Percentiles rank a stretch among this genome's conserved stretches.
phyloP scores from a whole-genome alignment of 2,329 filamentous ascomycete species.

The Pestalotiopsis sp. region DNA sequence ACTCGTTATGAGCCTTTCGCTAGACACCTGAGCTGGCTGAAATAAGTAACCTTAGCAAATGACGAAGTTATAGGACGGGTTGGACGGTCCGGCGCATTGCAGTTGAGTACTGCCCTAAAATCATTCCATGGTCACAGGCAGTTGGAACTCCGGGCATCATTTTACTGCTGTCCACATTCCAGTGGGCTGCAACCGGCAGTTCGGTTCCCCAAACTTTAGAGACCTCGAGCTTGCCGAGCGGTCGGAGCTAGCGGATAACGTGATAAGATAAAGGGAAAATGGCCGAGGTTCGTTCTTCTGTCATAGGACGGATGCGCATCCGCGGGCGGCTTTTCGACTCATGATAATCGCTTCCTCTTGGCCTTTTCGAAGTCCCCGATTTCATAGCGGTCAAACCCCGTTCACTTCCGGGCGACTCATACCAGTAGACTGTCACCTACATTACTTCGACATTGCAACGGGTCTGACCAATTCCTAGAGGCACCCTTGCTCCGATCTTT shows the following conservation, averaged over 20 bases:
- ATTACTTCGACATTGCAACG: not conserved
- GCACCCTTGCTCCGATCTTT: not conserved
- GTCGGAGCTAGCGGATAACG: not conserved
- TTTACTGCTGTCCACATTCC: not conserved
- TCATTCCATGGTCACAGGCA: not conserved
- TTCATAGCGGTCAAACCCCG: not conserved
- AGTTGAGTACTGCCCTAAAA: no score
- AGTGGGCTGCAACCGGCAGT: conserved; percentile 7
- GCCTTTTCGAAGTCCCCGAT: not conserved
- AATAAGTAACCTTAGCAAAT: no score
- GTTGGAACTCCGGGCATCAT: not conserved
- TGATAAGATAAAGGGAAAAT: conserved; percentile 21
- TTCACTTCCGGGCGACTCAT: not conserved
- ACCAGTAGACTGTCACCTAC: not conserved
- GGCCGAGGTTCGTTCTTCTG: conserved; percentile 27
- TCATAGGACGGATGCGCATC: not conserved
- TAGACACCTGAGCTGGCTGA: no score
- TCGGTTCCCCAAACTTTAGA: conserved; percentile 2
- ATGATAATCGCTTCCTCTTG: not conserved
- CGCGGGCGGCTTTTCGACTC: not conserved
- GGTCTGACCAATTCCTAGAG: not conserved
- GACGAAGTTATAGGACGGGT: no score
- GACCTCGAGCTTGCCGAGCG: conserved; percentile 5
- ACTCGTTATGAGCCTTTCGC: no score
- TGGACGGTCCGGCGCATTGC: no score